These are phyloP conservation scores for Penicillium sp. DNA, from an alignment of 2,329 filamentous ascomycete species.

Conservation along the genomic window DNA sequence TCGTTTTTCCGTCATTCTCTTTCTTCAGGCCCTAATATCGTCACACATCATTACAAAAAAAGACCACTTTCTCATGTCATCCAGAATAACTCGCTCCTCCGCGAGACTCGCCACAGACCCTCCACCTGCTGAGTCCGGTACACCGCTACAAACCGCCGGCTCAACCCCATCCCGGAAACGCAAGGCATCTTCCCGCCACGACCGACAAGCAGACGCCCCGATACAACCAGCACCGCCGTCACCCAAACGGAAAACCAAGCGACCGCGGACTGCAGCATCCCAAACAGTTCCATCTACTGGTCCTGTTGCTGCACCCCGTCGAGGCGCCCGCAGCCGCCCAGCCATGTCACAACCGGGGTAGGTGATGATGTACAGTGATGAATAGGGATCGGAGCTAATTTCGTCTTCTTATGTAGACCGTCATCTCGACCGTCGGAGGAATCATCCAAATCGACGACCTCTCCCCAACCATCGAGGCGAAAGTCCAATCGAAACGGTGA, in stretches of 20 bases:
- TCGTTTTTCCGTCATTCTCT: slow-evolving; percentile 8
- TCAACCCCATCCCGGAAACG: slow-evolving; percentile 65
- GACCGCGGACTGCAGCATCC: slow-evolving; percentile 62
- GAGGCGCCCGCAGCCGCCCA: slow-evolving; percentile 32
- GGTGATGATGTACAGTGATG: slow-evolving; percentile 16
- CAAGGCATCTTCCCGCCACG: slow-evolving; percentile 61
- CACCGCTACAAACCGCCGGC: slow-evolving; percentile 40
- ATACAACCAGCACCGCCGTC: slow-evolving; percentile 31
- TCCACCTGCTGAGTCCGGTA: slow-evolving; percentile 41
- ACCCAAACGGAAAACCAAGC: slow-evolving; percentile 62
- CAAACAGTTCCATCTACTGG: slow-evolving; percentile 37
- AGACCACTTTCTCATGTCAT: slow-evolving; percentile 74
- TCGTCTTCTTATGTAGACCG: slow-evolving; percentile 46
- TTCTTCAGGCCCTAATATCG: slow-evolving; percentile 1
- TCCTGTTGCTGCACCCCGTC: slow-evolving; percentile 43
- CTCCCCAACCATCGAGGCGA: slow-evolving; percentile 65
- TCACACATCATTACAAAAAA: slow-evolving; percentile 20
- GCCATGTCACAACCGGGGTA: slow-evolving; percentile 44
- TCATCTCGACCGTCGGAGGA: slow-evolving; percentile 64
- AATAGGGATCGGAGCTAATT: background rate
- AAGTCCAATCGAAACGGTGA: slow-evolving; percentile 73
- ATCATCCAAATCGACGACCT: slow-evolving; percentile 52
- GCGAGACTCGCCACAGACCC: slow-evolving; percentile 78
- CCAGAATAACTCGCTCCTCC: slow-evolving; percentile 93
- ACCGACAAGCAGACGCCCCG: slow-evolving; percentile 39